Evolutionary conservation across 2,329 filamentous ascomycete genomes (phyloP).

Genomic region (Mollisia scopiformis): DNA sequence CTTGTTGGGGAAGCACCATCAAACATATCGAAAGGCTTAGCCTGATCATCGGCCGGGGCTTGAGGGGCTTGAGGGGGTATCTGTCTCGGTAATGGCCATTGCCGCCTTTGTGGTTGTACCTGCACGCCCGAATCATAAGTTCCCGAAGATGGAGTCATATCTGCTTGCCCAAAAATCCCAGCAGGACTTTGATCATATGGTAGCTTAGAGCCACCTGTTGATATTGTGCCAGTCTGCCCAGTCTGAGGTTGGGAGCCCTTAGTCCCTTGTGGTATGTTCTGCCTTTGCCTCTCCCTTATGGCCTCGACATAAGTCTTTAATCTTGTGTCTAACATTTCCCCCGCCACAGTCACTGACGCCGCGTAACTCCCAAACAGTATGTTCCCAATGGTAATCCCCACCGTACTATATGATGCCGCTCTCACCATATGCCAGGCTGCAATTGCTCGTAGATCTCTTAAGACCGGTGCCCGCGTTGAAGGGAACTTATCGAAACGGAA

Average conservation of each 20-base stretch:
- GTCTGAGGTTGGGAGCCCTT: background rate
- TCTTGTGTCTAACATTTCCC: conserved; percentile 31
- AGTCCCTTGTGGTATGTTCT: conserved; percentile 9
- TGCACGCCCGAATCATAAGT: conserved; percentile 1
- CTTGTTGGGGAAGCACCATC: conserved; percentile 35
- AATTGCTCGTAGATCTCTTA: conserved; percentile 23
- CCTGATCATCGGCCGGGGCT: conserved; percentile 8
- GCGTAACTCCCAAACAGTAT: conserved; percentile 32
- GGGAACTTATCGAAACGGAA: conserved; percentile 29
- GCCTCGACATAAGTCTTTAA: conserved; percentile 27
- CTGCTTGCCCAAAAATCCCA: conserved; percentile 12
- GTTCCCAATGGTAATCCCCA: conserved; percentile 23
- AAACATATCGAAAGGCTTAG: conserved; percentile 28
- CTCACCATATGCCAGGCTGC: conserved; percentile 33
- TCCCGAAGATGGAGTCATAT: conserved; percentile 1
- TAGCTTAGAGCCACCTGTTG: background rate
- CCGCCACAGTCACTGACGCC: conserved; percentile 26
- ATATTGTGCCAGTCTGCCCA: background rate
- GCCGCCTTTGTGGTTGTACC: background rate
- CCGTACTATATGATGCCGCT: conserved; percentile 31
- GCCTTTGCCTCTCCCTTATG: background rate
- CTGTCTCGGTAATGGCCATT: conserved; percentile 6
- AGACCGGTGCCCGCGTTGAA: background rate
- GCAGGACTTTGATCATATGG: conserved; percentile 35
- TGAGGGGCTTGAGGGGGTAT: conserved; percentile 5